Percentiles rank a stretch among this genome's conserved stretches.
phyloP scores from a whole-genome alignment of 768 basidiomycete genomes.

The Cytidiella melzeri region DNA sequence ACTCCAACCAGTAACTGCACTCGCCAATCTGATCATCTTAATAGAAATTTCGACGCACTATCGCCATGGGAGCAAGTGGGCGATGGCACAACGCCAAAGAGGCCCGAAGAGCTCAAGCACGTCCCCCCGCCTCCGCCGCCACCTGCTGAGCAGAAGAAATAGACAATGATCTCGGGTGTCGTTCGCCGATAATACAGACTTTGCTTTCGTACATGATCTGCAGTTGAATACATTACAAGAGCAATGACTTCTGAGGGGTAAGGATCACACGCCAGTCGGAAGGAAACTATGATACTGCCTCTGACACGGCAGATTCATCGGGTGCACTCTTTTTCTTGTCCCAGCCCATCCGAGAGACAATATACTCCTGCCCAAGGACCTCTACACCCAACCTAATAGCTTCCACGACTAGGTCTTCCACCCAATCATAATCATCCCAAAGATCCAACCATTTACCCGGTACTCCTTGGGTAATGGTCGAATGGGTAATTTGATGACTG shows the following conservation, averaged over 20 bases:
- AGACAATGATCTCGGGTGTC: conserved; percentile 23
- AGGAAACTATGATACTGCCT: not conserved
- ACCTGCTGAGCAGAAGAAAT: conserved; percentile 76
- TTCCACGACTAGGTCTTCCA: conserved; percentile 92
- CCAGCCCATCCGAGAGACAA: conserved; percentile 86
- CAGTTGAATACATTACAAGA: not conserved
- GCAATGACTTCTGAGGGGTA: not conserved
- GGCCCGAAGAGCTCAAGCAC: conserved; percentile 71
- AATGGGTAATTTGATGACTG: conserved; percentile 66
- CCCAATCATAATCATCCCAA: conserved; percentile 94
- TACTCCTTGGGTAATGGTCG: conserved; percentile 77
- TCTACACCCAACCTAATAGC: conserved; percentile 79
- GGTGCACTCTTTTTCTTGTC: conserved; percentile 22
- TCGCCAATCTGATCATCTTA: not conserved
- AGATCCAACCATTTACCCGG: conserved; percentile 83
- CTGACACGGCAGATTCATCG: conserved; percentile 1
- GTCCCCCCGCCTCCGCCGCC: conserved; percentile 70
- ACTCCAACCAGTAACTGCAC: too few species aligned
- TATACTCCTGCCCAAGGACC: conserved; percentile 87
- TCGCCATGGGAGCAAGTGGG: conserved; percentile 98
- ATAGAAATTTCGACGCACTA: conserved; percentile 86
- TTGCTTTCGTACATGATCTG: not conserved
- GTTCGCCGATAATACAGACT: not conserved
- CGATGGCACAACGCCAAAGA: conserved; percentile 43
- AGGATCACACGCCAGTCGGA: not conserved